Conservation (phyloP, 345 rosid genomes). For the Noccaea bulbosa region DNA sequence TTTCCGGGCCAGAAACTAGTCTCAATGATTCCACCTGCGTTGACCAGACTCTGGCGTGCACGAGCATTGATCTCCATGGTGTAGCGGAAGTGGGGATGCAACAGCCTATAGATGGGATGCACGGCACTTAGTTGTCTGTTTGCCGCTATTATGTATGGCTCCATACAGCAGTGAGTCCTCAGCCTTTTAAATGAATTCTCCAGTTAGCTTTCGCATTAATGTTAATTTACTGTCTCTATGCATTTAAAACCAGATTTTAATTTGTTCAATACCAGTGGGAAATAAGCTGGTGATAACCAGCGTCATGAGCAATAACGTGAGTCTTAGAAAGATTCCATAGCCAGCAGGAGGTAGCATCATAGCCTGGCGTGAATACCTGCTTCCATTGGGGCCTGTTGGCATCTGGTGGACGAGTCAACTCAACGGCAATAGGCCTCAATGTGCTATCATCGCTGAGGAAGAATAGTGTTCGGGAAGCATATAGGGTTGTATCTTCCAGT, state of each 20-base stretch:
- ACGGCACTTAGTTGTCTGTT: slow-evolving; percentile 69
- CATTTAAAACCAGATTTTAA: background rate
- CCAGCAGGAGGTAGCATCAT: slow-evolving; percentile 59
- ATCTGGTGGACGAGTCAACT: slow-evolving; percentile 61
- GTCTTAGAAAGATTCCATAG: slow-evolving; percentile 76
- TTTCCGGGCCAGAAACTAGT: slow-evolving; percentile 60
- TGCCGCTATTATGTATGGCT: slow-evolving; percentile 72
- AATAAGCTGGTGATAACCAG: slow-evolving; percentile 69
- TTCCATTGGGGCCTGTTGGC: slow-evolving; percentile 70
- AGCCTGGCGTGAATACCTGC: slow-evolving; percentile 51
- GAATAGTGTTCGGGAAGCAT: slow-evolving; percentile 75
- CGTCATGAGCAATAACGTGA: slow-evolving; percentile 67
- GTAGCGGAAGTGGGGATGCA: slow-evolving; percentile 78
- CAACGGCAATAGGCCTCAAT: slow-evolving; percentile 64
- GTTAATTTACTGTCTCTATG: background rate
- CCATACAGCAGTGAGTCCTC: slow-evolving; percentile 66
- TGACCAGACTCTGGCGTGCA: slow-evolving; percentile 62
- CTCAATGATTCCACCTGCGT: slow-evolving; percentile 69
- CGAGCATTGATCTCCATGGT: slow-evolving; percentile 80
- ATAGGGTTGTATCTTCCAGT: slow-evolving; percentile 50
- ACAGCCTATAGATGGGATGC: slow-evolving; percentile 67
- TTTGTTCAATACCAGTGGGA: slow-evolving; percentile 67
- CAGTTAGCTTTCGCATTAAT: slow-evolving; percentile 1
- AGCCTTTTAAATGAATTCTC: slow-evolving; percentile 49
- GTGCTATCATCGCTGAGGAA: slow-evolving; percentile 59